These are phyloP conservation scores for Avena eriantha DNA, from an alignment of 176 grass and related monocot genomes.

Conservation along the genomic window DNA sequence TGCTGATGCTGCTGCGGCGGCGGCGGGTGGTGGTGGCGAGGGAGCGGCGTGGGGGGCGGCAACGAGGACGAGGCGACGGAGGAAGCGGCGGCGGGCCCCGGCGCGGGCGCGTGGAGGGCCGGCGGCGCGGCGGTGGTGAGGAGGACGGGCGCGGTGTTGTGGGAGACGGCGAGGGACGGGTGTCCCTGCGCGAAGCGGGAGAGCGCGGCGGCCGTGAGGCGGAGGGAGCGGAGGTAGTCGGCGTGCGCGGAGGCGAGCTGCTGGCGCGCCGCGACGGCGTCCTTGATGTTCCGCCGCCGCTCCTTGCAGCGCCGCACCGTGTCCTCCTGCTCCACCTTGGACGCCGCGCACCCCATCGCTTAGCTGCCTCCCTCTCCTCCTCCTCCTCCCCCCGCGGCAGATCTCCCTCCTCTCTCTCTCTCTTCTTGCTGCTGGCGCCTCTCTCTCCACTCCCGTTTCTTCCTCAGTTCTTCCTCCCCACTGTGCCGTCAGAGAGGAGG, in stretches of 20 bases:
- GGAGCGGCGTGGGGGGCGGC: slow-evolving; percentile 38
- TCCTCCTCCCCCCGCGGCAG: neutral
- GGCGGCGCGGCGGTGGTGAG: slow-evolving; percentile 53
- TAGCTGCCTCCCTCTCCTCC: neutral
- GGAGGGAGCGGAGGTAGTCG: slow-evolving; percentile 93
- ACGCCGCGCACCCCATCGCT: slow-evolving; percentile 90
- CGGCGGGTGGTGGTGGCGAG: slow-evolving; percentile 36
- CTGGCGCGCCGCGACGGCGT: slow-evolving; percentile 79
- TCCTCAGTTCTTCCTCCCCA: slow-evolving; percentile 38
- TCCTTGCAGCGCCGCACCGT: slow-evolving; percentile 99
- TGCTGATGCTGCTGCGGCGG: slow-evolving; percentile 15
- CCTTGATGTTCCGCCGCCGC: slow-evolving; percentile 87
- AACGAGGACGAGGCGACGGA: slow-evolving; percentile 43
- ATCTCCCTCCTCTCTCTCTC: neutral
- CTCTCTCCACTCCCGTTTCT: slow-evolving; percentile 10
- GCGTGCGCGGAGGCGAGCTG: slow-evolving; percentile 87
- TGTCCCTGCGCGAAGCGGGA: slow-evolving; percentile 83
- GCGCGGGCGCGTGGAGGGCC: slow-evolving; percentile 6
- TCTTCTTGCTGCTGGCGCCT: neutral
- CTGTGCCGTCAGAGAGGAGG: neutral
- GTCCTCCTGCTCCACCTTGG: slow-evolving; percentile 94
- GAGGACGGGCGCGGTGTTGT: slow-evolving; percentile 78
- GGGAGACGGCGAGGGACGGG: slow-evolving; percentile 81
- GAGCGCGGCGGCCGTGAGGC: slow-evolving; percentile 70
- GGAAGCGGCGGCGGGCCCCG: slow-evolving; percentile 26